Evolutionary conservation across 2,329 filamentous ascomycete genomes (phyloP), one percentile per base, ranked within the genome.

Genomic region (Aspergillus sp.): DNA sequence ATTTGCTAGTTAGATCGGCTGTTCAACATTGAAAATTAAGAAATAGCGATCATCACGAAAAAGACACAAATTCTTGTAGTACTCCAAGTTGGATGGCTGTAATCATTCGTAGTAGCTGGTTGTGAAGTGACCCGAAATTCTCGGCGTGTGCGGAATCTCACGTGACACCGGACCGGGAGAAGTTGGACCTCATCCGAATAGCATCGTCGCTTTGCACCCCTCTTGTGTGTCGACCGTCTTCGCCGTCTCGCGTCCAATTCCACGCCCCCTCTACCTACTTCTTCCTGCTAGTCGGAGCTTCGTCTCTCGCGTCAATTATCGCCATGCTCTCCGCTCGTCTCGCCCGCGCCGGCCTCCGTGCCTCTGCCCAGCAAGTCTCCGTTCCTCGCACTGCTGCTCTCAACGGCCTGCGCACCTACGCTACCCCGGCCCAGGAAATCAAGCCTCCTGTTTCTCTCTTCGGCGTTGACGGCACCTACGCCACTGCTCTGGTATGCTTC

Each of bases 391-490:
- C 71, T 64, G 72, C 72, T 65, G 70, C 69, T 62, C 52, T 76
- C 63, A 75, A 75, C 65, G 72, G 73, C 62, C 80, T 86, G 78
- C 89, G 93, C 78, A 86, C 85, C 77, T 97, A 91, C 80, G 91
- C 91, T 71, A 82, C 85, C 72, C 76, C 86, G 68, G 77, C 83
- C 72, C 81, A 86, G 76, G 86, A 88, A 61, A 80, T 87, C 77
- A 93, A 90, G 84, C 87, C 93, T 71, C 95, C 95, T 68, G 84
- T 97, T 75, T 86, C 93, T 71, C 86, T 99, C 74, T 99, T 91
- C 81, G 95, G 95, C 70, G 82, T 99, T 75, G 95, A 98, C 80
- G 95, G 95, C 79, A 98, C 93, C 76, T 99, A 99, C 82, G 95
- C 95, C 77, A 92, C 89, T 82, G 95, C 95, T 82, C 85, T 99